A percentile compares a stretch with the other conserved stretches of the same genome.
phyloP scores from a whole-genome alignment of 441 rosid genomes.

The Jatropha multifida region DNA sequence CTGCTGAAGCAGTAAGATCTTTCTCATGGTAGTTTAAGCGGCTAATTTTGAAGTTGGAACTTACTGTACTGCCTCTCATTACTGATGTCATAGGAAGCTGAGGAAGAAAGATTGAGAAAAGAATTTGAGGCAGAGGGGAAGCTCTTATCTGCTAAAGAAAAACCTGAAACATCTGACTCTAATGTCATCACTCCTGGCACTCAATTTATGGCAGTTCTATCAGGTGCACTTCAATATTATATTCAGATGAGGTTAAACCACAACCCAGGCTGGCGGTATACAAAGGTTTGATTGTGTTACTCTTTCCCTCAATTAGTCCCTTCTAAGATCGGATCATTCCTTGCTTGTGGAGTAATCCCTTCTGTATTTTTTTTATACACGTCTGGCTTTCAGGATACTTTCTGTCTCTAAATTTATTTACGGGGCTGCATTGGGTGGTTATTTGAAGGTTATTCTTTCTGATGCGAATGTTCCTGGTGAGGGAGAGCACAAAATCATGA shows the following conservation, averaged over 20 bases:
- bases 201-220: conserved; percentile 82
- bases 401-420: conserved; percentile 56
- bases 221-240: conserved; percentile 85
- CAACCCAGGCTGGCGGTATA: conserved; percentile 74
- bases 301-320: conserved; percentile 26
- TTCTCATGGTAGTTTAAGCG: conserved; percentile 9
- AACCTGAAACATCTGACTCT: conserved; percentile 80
- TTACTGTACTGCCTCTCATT: neutral
- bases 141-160: conserved; percentile 57
- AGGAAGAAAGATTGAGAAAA: conserved; percentile 80
- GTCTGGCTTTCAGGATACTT: conserved; percentile 51
- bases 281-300: conserved; percentile 64
- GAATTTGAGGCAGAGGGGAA: conserved; percentile 74
- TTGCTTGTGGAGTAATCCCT: conserved; percentile 46
- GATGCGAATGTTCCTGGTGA: conserved; percentile 97
- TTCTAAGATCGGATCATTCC: conserved; percentile 46
- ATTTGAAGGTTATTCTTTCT: conserved; percentile 96
- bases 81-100: conserved; percentile 65
- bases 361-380: conserved; percentile 33
- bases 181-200: conserved; percentile 99
- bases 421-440: conserved; percentile 61
- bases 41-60: conserved; percentile 6
- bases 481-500: conserved; percentile 99
- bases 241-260: conserved; percentile 81
- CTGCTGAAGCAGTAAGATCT: conserved; percentile 77